These are phyloP conservation scores for Limnanthes douglasii DNA, from an alignment of 345 rosid genomes.

Conservation along the genomic window DNA sequence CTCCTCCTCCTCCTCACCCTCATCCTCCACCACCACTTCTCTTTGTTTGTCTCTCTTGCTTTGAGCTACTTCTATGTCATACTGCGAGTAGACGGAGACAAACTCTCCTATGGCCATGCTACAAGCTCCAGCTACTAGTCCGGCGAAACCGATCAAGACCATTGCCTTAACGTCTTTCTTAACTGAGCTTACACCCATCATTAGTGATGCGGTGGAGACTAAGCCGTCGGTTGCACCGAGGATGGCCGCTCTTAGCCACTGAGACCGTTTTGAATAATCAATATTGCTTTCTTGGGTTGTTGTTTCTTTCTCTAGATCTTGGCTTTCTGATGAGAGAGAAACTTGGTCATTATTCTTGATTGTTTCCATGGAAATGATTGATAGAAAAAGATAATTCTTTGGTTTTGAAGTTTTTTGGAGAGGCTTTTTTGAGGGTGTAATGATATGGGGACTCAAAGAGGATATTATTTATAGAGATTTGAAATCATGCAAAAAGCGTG, in stretches of 20 bases:
- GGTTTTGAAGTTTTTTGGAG: no score
- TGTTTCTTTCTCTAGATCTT: no score
- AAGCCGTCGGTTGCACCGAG: constrained; percentile 91
- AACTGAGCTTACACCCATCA: constrained; percentile 91
- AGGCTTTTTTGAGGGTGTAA: no score
- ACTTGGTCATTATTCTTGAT: no score
- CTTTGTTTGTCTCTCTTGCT: constrained; percentile 30
- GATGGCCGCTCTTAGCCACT: constrained; percentile 92
- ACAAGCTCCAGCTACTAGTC: constrained; percentile 85
- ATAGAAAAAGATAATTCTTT: no score
- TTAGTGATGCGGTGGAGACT: constrained; percentile 70
- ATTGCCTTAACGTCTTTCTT: constrained; percentile 65
- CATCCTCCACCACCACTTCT: no score
- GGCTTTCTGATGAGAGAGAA: no score
- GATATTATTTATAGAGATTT: no score
- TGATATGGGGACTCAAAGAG: no score
- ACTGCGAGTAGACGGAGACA: constrained; percentile 79
- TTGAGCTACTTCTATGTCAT: constrained; percentile 73
- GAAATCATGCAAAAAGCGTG: no score
- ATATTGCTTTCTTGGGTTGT: constrained; percentile 17
- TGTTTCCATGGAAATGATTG: no score
- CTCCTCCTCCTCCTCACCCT: neutral
- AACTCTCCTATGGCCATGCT: constrained; percentile 97
- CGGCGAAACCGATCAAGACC: constrained; percentile 85
- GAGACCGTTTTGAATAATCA: constrained; percentile 73